Conservation (phyloP, 305 asterid genomes). For the Salvia sclarea region DNA sequence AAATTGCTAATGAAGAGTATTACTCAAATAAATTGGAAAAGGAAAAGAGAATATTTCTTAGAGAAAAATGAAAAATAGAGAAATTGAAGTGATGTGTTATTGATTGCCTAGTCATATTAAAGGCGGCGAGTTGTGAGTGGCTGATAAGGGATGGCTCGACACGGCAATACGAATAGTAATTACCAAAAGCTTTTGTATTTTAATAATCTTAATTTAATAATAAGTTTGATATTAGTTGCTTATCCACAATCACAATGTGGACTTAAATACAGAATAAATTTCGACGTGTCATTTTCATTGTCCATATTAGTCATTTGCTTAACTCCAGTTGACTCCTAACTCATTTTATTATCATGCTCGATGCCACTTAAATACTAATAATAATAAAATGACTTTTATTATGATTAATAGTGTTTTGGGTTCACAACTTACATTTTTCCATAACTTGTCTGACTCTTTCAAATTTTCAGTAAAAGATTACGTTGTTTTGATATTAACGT, state of each 20-base stretch:
- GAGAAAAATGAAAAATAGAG: too few relatives aligned
- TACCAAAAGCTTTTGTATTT: not conserved
- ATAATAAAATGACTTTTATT: not conserved
- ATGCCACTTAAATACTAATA: not conserved
- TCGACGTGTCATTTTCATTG: not conserved
- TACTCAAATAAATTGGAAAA: too few relatives aligned
- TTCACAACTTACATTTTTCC: too few relatives aligned
- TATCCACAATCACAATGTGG: not conserved
- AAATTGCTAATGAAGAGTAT: too few relatives aligned
- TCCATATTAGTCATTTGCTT: not conserved
- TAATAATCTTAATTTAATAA: too few relatives aligned
- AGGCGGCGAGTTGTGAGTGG: constrained; percentile 24
- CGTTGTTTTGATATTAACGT: too few relatives aligned
- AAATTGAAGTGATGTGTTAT: constrained; percentile 3
- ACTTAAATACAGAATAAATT: not conserved
- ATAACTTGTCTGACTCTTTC: too few relatives aligned
- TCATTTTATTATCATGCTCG: not conserved
- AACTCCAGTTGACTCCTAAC: not conserved
- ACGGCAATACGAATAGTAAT: not conserved
- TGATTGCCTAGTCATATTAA: constrained; percentile 19
- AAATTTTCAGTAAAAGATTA: not conserved
- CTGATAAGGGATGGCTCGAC: constrained; percentile 7
- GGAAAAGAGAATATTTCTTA: too few relatives aligned
- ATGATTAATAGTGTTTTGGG: too few relatives aligned
- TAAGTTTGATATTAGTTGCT: not conserved